Base-by-base conservation (phyloP, 179 eudicot genomes). In the Corrigiola litoralis region DNA sequence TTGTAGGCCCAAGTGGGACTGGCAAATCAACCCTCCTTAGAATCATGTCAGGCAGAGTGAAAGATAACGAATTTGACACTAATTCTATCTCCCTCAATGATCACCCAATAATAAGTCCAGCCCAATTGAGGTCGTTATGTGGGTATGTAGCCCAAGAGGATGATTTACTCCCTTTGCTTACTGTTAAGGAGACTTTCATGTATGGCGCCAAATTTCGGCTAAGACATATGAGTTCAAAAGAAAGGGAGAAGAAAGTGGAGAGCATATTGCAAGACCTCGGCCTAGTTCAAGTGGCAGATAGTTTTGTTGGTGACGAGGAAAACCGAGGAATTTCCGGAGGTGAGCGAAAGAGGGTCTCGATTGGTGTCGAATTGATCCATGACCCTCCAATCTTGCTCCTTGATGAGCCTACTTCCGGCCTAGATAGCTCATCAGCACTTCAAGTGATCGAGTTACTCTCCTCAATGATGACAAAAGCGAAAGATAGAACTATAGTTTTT, bases 131-230 rank as follows among this genome's bases (percentile, higher is more conserved):
- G 49, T 72, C 68, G 37, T 69, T 79, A 56, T 91, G 95, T 44
- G 97, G 97, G 44, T 88, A 78, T 73, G 94, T 91, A 27, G 86
- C 97, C 50, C 97, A 91, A 77, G 94, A 91, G 32, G 96, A 91
- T 59, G 81, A 85, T 65, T 76, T 91, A 46, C 85, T 91, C 44
- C 97, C 97, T 70, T 66, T 88, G 3, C 74, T 91, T 9, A 91
- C 97, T 3, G 97, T 91, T 32, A 84, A 73, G 66, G 96, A 87
- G 58, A 92, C 92, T 1, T 54, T 85, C 5, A 78, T 84, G 80
- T 88, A 82, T 73, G 82, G 90, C 51, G 96, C 97, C 64, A 84
- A 80, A 78, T 91, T 91, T 55, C 68, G 86, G 77, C 73, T 91
- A 6, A 82, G 70, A 56, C 75, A 73, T 36, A 71, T 76, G 65